A percentile compares a stretch with the other conserved stretches of the same genome.
Conservation (phyloP, 2,329 filamentous ascomycete species). For the Orbilia blumenaviensis region DNA sequence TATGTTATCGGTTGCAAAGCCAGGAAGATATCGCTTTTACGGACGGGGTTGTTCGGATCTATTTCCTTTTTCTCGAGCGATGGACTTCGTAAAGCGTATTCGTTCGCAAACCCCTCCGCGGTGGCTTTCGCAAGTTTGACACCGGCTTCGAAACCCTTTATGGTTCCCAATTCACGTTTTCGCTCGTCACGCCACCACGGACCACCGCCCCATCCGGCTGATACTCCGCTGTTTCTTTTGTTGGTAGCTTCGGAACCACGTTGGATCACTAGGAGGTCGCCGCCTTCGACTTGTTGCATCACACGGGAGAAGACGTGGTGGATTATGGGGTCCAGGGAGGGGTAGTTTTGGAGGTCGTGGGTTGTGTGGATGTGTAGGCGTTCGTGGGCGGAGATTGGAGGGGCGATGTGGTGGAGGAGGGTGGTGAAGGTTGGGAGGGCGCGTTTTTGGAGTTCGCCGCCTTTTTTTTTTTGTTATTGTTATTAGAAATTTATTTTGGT, state of each 20-base stretch:
- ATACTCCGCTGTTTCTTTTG: conserved; percentile 67
- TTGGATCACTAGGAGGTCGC: conserved; percentile 92
- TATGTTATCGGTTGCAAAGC: conserved; percentile 87
- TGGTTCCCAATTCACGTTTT: conserved; percentile 77
- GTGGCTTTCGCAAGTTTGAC: conserved; percentile 90
- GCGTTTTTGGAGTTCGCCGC: conserved; percentile 83
- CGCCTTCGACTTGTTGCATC: conserved; percentile 99
- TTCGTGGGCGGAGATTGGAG: conserved; percentile 95
- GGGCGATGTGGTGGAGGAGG: conserved; percentile 92
- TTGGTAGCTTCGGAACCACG: conserved; percentile 84
- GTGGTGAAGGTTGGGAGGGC: conserved; percentile 94
- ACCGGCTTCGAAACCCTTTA: conserved; percentile 83
- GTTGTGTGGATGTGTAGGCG: conserved; percentile 96
- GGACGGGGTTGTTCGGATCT: conserved; percentile 75
- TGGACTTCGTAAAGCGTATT: conserved; percentile 71
- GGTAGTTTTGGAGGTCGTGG: conserved; percentile 93
- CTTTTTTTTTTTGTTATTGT: conserved; percentile 63
- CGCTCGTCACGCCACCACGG: conserved; percentile 86
- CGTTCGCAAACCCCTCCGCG: conserved; percentile 84
- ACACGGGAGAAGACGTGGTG: conserved; percentile 91
- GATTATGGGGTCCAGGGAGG: conserved; percentile 89
- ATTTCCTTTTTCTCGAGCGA: conserved; percentile 65
- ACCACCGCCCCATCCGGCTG: conserved; percentile 82
- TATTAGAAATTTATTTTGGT: background rate
- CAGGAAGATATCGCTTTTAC: conserved; percentile 93